Conservation (phyloP, 1,284 basidiomycete species). For the Stygiomarasmius scandens region DNA sequence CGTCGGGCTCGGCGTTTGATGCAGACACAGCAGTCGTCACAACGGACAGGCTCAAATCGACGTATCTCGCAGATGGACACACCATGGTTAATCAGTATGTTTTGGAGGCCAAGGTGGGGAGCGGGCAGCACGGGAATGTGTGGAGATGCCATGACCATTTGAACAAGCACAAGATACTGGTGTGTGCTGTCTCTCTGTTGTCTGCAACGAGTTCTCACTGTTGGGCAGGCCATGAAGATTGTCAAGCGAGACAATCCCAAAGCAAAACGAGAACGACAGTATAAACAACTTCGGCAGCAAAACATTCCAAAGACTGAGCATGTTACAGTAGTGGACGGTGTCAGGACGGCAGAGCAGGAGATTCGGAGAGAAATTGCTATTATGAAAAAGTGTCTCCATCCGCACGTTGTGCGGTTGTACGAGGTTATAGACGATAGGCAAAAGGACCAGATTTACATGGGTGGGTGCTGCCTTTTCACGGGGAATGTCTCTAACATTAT, state of each 20-base stretch:
- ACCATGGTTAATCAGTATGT: slow-evolving; percentile 82
- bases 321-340: slow-evolving; percentile 57
- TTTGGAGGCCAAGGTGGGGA: slow-evolving; percentile 70
- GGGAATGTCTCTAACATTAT: slow-evolving; percentile 7
- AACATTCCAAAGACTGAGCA: slow-evolving; percentile 56
- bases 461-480: slow-evolving; percentile 52
- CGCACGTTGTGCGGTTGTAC: slow-evolving; percentile 88
- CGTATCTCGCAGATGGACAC: slow-evolving; percentile 34
- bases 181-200: neutral
- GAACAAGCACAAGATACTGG: slow-evolving; percentile 31
- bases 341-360: slow-evolving; percentile 77
- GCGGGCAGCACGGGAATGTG: slow-evolving; percentile 84
- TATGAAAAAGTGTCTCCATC: slow-evolving; percentile 95
- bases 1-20: no score
- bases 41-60: slow-evolving; percentile 53
- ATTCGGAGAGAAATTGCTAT: slow-evolving; percentile 94
- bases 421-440: slow-evolving; percentile 96
- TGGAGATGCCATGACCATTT: slow-evolving; percentile 66
- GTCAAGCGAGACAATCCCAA: slow-evolving; percentile 45
- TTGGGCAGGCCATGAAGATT: slow-evolving; percentile 78
- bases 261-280: slow-evolving; percentile 37
- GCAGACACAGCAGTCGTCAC: slow-evolving; percentile 53
- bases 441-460: slow-evolving; percentile 91
- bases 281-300: slow-evolving; percentile 61
- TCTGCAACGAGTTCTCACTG: neutral